Percentiles rank a stretch among this genome's conserved stretches.
Conservation (phyloP, 1,284 basidiomycete species). For the Thecaphora thlaspeos region DNA sequence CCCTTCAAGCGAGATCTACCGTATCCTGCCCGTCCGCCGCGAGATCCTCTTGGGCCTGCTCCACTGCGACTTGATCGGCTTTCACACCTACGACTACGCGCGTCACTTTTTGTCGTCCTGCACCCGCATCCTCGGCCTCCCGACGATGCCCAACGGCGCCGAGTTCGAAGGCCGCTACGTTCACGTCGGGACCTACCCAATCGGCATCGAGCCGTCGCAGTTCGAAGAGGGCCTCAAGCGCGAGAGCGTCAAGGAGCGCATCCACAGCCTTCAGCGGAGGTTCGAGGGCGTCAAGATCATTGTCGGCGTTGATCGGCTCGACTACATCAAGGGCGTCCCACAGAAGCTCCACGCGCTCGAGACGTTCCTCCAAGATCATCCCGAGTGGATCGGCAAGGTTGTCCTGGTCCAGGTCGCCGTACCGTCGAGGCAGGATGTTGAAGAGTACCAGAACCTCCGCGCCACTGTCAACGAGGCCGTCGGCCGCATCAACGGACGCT, state of each 20-base stretch:
- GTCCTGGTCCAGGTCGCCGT: slow-evolving; percentile 95
- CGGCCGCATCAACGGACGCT: slow-evolving; percentile 94
- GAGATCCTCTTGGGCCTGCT: slow-evolving; percentile 94
- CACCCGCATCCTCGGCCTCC: slow-evolving; percentile 90
- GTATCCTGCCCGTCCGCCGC: slow-evolving; percentile 83
- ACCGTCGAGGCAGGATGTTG: slow-evolving; percentile 94
- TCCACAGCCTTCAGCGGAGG: slow-evolving; percentile 77
- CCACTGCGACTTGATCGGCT: slow-evolving; percentile 81
- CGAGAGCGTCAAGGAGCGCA: slow-evolving; percentile 74
- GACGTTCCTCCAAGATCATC: slow-evolving; percentile 92
- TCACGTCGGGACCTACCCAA: slow-evolving; percentile 97
- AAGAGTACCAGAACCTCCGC: slow-evolving; percentile 96
- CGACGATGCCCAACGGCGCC: slow-evolving; percentile 94
- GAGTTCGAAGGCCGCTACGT: slow-evolving; percentile 92
- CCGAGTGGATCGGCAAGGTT: slow-evolving; percentile 98
- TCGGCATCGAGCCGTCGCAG: slow-evolving; percentile 91
- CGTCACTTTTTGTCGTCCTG: slow-evolving; percentile 98
- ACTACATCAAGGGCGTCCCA: slow-evolving; percentile 99
- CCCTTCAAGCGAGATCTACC: slow-evolving; percentile 95
- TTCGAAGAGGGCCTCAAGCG: slow-evolving; percentile 83
- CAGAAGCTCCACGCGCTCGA: slow-evolving; percentile 97
- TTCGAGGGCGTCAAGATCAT: slow-evolving; percentile 96
- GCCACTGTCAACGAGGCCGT: slow-evolving; percentile 96
- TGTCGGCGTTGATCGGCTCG: slow-evolving; percentile 93
- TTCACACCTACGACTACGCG: slow-evolving; percentile 99